Evolutionary conservation across 768 basidiomycete genomes (phyloP), one percentile per base, ranked within the genome.

Genomic region (Mycena galopus): DNA sequence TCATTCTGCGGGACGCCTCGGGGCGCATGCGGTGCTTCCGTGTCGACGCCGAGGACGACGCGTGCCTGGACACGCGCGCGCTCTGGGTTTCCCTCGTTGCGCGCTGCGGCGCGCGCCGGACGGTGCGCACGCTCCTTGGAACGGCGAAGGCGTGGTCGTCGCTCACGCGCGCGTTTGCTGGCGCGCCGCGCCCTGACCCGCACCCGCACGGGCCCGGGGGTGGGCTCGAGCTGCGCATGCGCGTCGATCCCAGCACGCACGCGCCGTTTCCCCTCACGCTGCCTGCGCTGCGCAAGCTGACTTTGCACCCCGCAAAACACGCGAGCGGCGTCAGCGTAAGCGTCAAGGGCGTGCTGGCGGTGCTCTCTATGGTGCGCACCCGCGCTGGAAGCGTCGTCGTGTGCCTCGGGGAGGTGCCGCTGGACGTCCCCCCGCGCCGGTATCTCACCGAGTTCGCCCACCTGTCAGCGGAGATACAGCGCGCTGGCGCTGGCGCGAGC

Each of bases 101-200:
- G 61, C 44, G 47, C 61, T 50, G 12, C 32, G 30, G 16, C 12
- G 61, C 30, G 11, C 44, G 37, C 30, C 30, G 30, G 29, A 63
- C 44, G 19, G 61, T 63, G 16, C 61, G 61, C 61, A 63, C 44
- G 44, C 10, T 63, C 47, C 61, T 63, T n/a, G 61, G 44, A 6
- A 50, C 61, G 25, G 50, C 61, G 4, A 16, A 27, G 8, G 61
- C 47, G 27, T 63, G 61, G 61, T 9, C 14, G 19, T 47, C 7
- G 19, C 61, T 63, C 47, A 21, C 44, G 14, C 44, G 30, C 21
- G 44, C 61, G 12, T 44, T 44, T 7, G 61, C 44, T 63, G 14
- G 61, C 21, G 8, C 61, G 29, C 11, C 47, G 35, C 30, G 17
- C 61, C 44, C 44, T 14, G 44, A 63, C 4, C 60, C 39, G 37